Base-by-base conservation (phyloP, 768 basidiomycete species). In the Suillus decipiens region DNA sequence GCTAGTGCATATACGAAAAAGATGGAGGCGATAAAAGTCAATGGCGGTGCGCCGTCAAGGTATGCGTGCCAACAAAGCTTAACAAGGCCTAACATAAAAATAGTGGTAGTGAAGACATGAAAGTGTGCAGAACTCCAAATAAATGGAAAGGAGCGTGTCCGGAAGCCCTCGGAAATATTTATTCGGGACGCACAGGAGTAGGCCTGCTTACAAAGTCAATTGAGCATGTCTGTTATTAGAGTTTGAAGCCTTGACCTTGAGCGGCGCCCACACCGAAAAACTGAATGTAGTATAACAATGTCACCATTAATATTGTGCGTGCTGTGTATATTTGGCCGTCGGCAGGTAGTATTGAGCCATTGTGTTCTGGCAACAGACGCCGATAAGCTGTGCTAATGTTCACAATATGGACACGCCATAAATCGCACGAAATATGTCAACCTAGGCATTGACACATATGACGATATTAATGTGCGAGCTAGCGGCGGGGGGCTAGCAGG, bases 401-500 rank as follows among this genome's bases (percentile, higher is more conserved):
- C 51, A 50, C 15, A 48, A 15, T 28, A 31, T 50, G 28, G 1
- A 24, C 24, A 14, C 24, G 47, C n/a, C 14, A 48, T 24, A 10
- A 45, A 45, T 45, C n/a, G 11, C 12, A 47, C 22, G 12, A 14
- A 47, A 47, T 8, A n/a, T 47, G 47, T 14, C 47, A 24, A 22
- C 24, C 47, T 17, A 33, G 11, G 10, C 51, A 33, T 53, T 51
- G 19, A 33, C 17, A 5, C 50, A 51, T 31, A 51, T 5, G 10
- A 19, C 50, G 17, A 51, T 51, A 53, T 53, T 53, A 53, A 53
- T 53, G 31, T 53, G 48, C 28, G 48, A 50, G 45, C 28, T 17
- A 17, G 19, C 51, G 10, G 19, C 51, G 10, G 50, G 8, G 50
- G 28, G 50, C 50, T 19, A 17, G 8, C 22, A 36, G 36, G n/a